Conservation (phyloP, 768 basidiomycete species). For the Boletus huronensis region DNA sequence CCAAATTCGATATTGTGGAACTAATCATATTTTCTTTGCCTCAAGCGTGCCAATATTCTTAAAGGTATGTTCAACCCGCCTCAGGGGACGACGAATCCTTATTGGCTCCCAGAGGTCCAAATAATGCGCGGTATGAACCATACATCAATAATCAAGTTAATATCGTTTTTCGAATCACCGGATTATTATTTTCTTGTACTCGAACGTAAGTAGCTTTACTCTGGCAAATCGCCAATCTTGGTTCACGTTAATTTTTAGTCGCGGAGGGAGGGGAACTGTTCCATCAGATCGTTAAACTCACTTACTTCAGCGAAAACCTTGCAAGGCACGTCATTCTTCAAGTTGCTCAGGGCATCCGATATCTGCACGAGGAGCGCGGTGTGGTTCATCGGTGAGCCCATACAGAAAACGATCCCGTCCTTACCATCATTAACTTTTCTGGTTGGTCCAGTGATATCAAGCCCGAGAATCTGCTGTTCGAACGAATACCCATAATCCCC, state of each 20-base stretch:
- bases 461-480: slow-evolving; percentile 95
- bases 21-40: slow-evolving; percentile 19
- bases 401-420: not conserved
- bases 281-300: slow-evolving; percentile 98
- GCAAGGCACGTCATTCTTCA: slow-evolving; percentile 96
- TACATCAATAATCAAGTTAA: slow-evolving; percentile 87
- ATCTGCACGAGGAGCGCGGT: slow-evolving; percentile 95
- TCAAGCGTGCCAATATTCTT: slow-evolving; percentile 92
- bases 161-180: slow-evolving; percentile 86
- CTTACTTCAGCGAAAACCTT: slow-evolving; percentile 98
- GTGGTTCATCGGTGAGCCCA: slow-evolving; percentile 80
- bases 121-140: slow-evolving; percentile 97
- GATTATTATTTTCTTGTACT: slow-evolving; percentile 95
- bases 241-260: slow-evolving; percentile 44
- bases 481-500: slow-evolving; percentile 86
- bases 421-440: not conserved
- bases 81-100: not conserved
- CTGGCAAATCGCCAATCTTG: not conserved
- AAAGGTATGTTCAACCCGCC: slow-evolving; percentile 54
- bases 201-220: slow-evolving; percentile 60
- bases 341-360: slow-evolving; percentile 89
- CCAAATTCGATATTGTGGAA: slow-evolving; percentile 10
- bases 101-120: slow-evolving; percentile 74
- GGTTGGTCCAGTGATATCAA: slow-evolving; percentile 74
- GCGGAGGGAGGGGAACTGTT: slow-evolving; percentile 99